Evolutionary conservation across 805 yeast genomes (phyloP).

Genomic region (Candida krabiensis): DNA sequence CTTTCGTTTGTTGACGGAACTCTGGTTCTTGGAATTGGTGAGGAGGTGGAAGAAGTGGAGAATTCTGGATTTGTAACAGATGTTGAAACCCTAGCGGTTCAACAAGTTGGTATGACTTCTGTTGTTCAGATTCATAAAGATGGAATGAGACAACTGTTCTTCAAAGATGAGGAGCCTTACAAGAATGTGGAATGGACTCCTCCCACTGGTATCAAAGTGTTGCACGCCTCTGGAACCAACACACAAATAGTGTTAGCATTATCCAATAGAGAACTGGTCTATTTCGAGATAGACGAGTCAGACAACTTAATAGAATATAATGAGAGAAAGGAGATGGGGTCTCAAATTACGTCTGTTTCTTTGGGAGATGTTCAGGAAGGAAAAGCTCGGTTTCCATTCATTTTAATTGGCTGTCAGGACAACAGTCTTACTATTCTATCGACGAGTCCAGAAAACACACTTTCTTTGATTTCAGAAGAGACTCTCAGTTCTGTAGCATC

Average conservation of each 20-base stretch:
- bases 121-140: constrained; percentile 71
- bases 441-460: constrained; percentile 54
- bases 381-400: constrained; percentile 49
- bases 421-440: constrained; percentile 68
- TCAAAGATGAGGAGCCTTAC: constrained; percentile 28
- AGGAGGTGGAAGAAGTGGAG: constrained; percentile 71
- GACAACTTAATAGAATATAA: constrained; percentile 73
- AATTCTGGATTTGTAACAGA: constrained; percentile 54
- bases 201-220: constrained; percentile 70
- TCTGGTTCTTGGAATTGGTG: constrained; percentile 74
- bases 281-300: constrained; percentile 73
- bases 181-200: constrained; percentile 70
- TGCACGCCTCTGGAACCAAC: constrained; percentile 59
- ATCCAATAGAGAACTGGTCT: constrained; percentile 72
- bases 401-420: constrained; percentile 74
- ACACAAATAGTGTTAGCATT: constrained; percentile 71
- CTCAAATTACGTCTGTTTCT: constrained; percentile 48
- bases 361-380: constrained; percentile 52
- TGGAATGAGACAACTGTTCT: constrained; percentile 62
- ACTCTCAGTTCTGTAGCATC: constrained; percentile 50
- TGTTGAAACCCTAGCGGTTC: constrained; percentile 65
- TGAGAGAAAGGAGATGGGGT: constrained; percentile 53
- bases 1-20: constrained; percentile 68
- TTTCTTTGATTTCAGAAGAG: constrained; percentile 65
- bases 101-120: constrained; percentile 62